A percentile compares a stretch with the other conserved stretches of the same genome.
Evolutionary conservation across 768 basidiomycete genomes (phyloP).

Genomic region (Tricholoma sp.): DNA sequence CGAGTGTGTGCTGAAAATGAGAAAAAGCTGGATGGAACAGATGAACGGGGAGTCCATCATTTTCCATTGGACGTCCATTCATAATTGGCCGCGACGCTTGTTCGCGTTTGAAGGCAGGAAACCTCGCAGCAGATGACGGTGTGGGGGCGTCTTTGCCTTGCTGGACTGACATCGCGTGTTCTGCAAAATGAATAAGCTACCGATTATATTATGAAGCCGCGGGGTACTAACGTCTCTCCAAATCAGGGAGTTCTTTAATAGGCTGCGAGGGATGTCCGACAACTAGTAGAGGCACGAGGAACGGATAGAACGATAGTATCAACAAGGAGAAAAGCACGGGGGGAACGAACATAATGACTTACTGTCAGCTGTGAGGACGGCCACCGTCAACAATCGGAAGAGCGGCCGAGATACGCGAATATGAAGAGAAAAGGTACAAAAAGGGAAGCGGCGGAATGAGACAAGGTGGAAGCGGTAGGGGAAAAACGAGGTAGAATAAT

Average conservation of each 20-base stretch:
- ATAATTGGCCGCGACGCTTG: background rate
- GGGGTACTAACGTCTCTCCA: background rate
- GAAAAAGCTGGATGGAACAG: background rate
- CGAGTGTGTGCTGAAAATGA: background rate
- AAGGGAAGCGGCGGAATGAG: background rate
- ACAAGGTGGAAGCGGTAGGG: background rate
- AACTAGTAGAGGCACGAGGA: too few relatives aligned
- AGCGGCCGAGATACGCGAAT: too few relatives aligned
- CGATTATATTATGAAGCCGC: background rate
- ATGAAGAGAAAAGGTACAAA: background rate
- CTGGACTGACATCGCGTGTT: background rate
- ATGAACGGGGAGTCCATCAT: background rate
- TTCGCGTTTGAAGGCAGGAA: background rate
- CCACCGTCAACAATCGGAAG: too few relatives aligned
- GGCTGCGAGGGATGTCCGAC: background rate
- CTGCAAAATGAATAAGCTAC: background rate
- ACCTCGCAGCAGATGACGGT: too few relatives aligned
- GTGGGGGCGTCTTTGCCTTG: background rate
- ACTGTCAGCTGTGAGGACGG: too few relatives aligned
- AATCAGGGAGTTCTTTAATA: background rate
- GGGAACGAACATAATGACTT: background rate
- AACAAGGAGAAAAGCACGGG: too few relatives aligned
- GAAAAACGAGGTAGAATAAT: background rate
- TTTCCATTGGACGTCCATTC: background rate
- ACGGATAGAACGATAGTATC: background rate